These are phyloP conservation scores for Penicillium sp. DNA, from an alignment of 2,329 filamentous ascomycete species.

Conservation along the genomic window DNA sequence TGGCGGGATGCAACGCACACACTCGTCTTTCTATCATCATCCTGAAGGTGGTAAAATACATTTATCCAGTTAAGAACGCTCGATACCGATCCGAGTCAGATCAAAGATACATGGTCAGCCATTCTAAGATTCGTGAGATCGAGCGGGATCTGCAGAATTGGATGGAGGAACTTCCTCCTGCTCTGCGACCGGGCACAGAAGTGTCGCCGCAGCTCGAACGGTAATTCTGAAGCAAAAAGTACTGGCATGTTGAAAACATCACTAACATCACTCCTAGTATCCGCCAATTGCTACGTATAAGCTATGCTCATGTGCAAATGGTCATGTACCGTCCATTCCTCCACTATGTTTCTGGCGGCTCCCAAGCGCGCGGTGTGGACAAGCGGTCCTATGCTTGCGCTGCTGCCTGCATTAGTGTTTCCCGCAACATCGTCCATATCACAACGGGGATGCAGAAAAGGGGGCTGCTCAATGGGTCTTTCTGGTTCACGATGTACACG, in stretches of 20 bases:
- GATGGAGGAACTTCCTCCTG: slow-evolving; percentile 66
- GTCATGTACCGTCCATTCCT: slow-evolving; percentile 63
- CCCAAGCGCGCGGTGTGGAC: slow-evolving; percentile 51
- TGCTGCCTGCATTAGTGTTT: slow-evolving; percentile 62
- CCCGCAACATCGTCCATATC: slow-evolving; percentile 64
- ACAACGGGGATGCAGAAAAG: slow-evolving; percentile 61
- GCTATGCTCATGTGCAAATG: slow-evolving; percentile 62
- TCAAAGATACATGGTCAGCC: slow-evolving; percentile 59
- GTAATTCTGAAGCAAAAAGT: slow-evolving; percentile 47
- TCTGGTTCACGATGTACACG: slow-evolving; percentile 67
- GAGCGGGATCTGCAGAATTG: slow-evolving; percentile 61
- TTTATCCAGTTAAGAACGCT: slow-evolving; percentile 59
- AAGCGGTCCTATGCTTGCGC: slow-evolving; percentile 63
- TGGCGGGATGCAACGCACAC: slow-evolving; percentile 59
- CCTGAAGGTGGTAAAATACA: slow-evolving; percentile 59
- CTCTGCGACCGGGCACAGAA: slow-evolving; percentile 74
- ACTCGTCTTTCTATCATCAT: slow-evolving; percentile 56
- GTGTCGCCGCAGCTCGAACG: slow-evolving; percentile 70
- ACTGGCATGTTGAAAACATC: not conserved
- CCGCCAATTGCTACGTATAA: slow-evolving; percentile 59
- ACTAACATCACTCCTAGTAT: slow-evolving; percentile 26
- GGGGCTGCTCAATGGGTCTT: slow-evolving; percentile 58
- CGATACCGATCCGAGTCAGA: slow-evolving; percentile 45
- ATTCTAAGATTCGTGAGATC: slow-evolving; percentile 61
- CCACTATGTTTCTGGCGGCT: slow-evolving; percentile 57